These are phyloP conservation scores for Tricholoma furcatifolium DNA, from an alignment of 768 basidiomycete genomes.

Conservation along the genomic window DNA sequence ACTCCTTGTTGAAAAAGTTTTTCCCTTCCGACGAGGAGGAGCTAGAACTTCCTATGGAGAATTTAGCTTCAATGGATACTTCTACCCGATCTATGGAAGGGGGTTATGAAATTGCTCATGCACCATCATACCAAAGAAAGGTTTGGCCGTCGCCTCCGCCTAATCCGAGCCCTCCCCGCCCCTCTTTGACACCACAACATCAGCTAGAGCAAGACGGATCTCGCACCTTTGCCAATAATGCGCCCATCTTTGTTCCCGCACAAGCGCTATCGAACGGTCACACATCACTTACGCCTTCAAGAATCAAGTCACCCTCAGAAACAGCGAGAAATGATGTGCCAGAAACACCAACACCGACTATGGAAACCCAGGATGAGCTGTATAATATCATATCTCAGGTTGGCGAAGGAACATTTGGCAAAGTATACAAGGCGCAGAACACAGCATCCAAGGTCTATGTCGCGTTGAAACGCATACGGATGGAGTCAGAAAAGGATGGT, in stretches of 20 bases:
- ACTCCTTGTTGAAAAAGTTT: constrained; percentile 68
- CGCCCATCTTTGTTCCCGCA: neutral
- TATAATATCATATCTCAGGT: constrained; percentile 92
- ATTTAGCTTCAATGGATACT: constrained; percentile 1
- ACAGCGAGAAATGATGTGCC: constrained; percentile 10
- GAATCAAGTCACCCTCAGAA: constrained; percentile 5
- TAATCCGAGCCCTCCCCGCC: neutral
- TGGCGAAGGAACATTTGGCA: constrained; percentile 98
- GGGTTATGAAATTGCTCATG: neutral
- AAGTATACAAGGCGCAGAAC: constrained; percentile 94
- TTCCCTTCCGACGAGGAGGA: constrained; percentile 85
- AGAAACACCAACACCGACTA: constrained; percentile 17
- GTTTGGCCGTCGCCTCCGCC: constrained; percentile 17
- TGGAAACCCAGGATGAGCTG: constrained; percentile 45
- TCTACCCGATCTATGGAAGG: constrained; percentile 3
- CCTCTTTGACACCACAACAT: constrained; percentile 2
- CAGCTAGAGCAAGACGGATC: neutral
- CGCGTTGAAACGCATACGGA: constrained; percentile 93
- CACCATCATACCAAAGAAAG: neutral
- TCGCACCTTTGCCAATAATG: neutral
- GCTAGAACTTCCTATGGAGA: constrained; percentile 35
- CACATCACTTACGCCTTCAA: neutral
- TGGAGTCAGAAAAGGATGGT: constrained; percentile 97
- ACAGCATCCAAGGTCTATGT: constrained; percentile 73
- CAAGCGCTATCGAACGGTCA: constrained; percentile 1